Percentiles rank a stretch among this genome's conserved stretches.
Conservation (phyloP, 306 rosid genomes). For the Cajanus cajan region DNA sequence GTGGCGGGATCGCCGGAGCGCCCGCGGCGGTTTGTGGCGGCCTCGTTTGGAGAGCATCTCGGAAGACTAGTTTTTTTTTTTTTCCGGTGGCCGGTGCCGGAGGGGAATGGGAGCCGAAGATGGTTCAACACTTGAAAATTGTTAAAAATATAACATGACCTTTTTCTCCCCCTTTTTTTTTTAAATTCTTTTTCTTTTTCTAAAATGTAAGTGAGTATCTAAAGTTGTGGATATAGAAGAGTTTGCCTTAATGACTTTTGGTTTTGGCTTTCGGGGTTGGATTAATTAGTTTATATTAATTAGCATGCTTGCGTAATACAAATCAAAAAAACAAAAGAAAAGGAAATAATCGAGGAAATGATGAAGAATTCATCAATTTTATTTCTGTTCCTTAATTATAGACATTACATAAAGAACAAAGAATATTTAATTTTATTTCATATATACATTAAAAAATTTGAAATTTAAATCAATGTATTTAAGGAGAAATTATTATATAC, state of each 20-base stretch:
- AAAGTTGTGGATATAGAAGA: conserved; percentile 59
- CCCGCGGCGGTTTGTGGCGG: conserved; percentile 47
- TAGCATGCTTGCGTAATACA: conserved; percentile 18
- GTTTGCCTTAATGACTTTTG: conserved; percentile 1
- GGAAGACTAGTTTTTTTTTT: conserved; percentile 46
- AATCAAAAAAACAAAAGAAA: not conserved
- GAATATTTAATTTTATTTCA: not conserved
- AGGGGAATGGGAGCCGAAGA: conserved; percentile 17
- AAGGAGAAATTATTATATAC: not conserved
- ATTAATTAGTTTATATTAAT: not conserved
- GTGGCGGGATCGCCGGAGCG: conserved; percentile 53
- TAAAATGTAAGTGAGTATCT: conserved; percentile 33
- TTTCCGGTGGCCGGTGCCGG: conserved; percentile 31
- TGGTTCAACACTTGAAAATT: conserved; percentile 32
- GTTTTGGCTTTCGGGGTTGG: not conserved
- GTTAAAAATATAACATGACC: conserved; percentile 20
- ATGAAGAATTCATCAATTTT: not conserved
- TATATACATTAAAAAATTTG: not conserved
- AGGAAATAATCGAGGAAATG: not conserved
- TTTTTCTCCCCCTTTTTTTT: not conserved
- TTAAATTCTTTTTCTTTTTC: not conserved
- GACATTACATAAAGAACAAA: not conserved
- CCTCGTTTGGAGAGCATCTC: conserved; percentile 72
- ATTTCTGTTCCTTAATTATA: not conserved
- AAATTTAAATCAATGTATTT: not conserved